These are phyloP conservation scores for Fragosphaeria purpurea DNA, from an alignment of 2,329 filamentous ascomycete species.

Conservation along the genomic window DNA sequence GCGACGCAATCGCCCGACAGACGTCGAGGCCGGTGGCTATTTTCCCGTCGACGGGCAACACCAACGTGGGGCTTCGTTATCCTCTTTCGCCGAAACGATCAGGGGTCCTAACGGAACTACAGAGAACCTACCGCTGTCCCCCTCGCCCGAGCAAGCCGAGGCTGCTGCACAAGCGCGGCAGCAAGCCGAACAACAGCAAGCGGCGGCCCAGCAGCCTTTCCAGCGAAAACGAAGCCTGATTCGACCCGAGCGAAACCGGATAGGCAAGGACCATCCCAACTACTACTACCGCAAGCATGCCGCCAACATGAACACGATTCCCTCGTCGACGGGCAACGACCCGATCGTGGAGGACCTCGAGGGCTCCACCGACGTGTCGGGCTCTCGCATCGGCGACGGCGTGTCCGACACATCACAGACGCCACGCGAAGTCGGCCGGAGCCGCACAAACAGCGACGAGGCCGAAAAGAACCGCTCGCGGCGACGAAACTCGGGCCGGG, in stretches of 20 bases:
- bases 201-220: constrained; percentile 22
- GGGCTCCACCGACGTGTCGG: constrained; percentile 42
- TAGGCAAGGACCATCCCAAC: constrained; percentile 81
- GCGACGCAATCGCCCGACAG: constrained; percentile 53
- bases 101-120: constrained; percentile 42
- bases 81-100: constrained; percentile 50
- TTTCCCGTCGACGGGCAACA: constrained; percentile 34
- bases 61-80: constrained; percentile 46
- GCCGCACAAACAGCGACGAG: constrained; percentile 22
- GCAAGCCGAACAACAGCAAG: no score
- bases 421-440: constrained; percentile 22
- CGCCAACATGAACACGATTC: constrained; percentile 79
- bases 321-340: constrained; percentile 88
- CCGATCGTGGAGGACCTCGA: constrained; percentile 73
- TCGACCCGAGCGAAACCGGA: constrained; percentile 75
- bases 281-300: constrained; percentile 95
- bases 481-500: constrained; percentile 29
- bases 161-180: constrained; percentile 19
- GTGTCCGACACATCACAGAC: constrained; percentile 23
- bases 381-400: constrained; percentile 14
- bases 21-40: constrained; percentile 58
- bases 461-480: constrained; percentile 28
- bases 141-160: constrained; percentile 26
- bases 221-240: constrained; percentile 79
- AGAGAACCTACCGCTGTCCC: constrained; percentile 46